Conservation (phyloP, 2,329 filamentous ascomycete genomes). For the Pseudogymnoascus sp. region DNA sequence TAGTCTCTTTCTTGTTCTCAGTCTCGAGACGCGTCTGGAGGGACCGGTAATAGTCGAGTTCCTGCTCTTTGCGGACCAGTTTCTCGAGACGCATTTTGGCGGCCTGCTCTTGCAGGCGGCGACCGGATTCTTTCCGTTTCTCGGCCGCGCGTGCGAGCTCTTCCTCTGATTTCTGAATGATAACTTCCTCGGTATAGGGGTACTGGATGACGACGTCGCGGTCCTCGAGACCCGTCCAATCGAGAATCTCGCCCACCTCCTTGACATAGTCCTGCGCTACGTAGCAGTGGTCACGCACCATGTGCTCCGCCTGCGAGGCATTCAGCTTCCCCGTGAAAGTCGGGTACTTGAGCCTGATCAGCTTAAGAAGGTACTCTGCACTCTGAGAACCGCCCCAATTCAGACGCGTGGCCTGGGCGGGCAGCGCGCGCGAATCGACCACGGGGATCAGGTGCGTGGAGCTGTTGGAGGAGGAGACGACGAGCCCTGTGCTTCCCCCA, state of each 20-base stretch:
- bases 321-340: slow-evolving; percentile 80
- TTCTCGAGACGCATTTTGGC: slow-evolving; percentile 96
- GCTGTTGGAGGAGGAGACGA: slow-evolving; percentile 86
- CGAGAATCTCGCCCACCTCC: slow-evolving; percentile 69
- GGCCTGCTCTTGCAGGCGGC: slow-evolving; percentile 87
- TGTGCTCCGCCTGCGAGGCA: slow-evolving; percentile 75
- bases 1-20: slow-evolving; percentile 84
- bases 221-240: slow-evolving; percentile 88
- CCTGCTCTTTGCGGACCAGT: slow-evolving; percentile 89
- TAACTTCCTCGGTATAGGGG: slow-evolving; percentile 83
- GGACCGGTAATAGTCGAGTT: slow-evolving; percentile 87
- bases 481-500: slow-evolving; percentile 69
- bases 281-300: slow-evolving; percentile 85
- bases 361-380: slow-evolving; percentile 83
- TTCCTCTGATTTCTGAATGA: slow-evolving; percentile 88
- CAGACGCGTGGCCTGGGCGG: slow-evolving; percentile 76
- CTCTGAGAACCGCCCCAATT: slow-evolving; percentile 93
- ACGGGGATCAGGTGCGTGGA: slow-evolving; percentile 95
- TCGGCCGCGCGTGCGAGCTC: slow-evolving; percentile 86
- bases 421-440: slow-evolving; percentile 72
- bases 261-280: slow-evolving; percentile 74
- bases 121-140: slow-evolving; percentile 87
- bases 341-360: slow-evolving; percentile 86
- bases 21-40: slow-evolving; percentile 64
- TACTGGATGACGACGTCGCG: slow-evolving; percentile 85